Evolutionary conservation across 306 rosid species (phyloP).

Genomic region (Amphicarpaea edgeworthii): DNA sequence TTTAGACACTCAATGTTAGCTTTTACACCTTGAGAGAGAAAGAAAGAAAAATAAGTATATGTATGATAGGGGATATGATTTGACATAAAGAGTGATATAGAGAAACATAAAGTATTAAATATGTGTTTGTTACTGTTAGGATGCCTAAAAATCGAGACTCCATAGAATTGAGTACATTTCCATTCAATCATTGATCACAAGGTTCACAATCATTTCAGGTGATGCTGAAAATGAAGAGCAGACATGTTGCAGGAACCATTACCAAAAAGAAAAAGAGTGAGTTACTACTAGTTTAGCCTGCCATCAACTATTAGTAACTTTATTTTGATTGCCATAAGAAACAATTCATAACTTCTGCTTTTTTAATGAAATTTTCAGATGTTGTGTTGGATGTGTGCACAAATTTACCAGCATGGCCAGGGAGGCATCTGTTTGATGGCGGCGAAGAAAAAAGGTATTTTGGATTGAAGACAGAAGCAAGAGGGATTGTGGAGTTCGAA

Average conservation of each 20-base stretch:
- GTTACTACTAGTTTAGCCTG: constrained; percentile 17
- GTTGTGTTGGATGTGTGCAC: constrained; percentile 81
- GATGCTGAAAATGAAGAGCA: constrained; percentile 97
- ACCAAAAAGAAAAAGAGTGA: constrained; percentile 98
- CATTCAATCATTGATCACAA: constrained; percentile 32
- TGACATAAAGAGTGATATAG: no score
- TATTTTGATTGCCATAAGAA: background rate
- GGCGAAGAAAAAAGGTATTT: constrained; percentile 88
- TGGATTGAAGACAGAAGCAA: constrained; percentile 81
- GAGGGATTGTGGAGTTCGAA: constrained; percentile 95
- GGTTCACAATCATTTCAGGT: constrained; percentile 59
- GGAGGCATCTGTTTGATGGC: constrained; percentile 76
- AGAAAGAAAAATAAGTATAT: no score
- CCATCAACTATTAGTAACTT: background rate
- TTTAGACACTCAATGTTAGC: no score
- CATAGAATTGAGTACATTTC: background rate
- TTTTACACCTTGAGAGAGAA: no score
- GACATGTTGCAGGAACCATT: constrained; percentile 86
- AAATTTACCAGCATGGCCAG: constrained; percentile 90
- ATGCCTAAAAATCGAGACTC: no score
- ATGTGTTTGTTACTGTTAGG: no score
- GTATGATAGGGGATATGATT: no score
- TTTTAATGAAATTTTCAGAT: constrained; percentile 61
- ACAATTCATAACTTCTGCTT: background rate
- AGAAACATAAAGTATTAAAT: no score